Conservation (phyloP, 73 alveolate species). For the Paramecium primaurelia region DNA sequence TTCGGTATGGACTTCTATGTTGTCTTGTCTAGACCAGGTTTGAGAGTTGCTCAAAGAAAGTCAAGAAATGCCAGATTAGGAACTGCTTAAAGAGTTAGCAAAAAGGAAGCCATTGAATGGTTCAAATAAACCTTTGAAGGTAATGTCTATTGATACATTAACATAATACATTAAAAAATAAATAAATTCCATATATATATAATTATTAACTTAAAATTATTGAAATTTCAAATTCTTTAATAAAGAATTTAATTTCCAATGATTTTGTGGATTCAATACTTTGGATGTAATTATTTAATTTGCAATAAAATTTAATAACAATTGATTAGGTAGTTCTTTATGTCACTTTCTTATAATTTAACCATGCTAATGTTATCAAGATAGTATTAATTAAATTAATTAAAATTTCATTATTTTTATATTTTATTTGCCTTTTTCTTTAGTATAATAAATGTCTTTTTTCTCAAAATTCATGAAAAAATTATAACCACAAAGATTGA, state of each 20-base stretch:
- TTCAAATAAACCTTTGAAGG: constrained; percentile 66
- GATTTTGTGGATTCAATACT: not conserved
- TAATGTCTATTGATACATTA: constrained; percentile 64
- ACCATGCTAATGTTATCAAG: not conserved
- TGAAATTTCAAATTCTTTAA: not conserved
- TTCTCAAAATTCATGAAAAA: not conserved
- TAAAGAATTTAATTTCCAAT: not conserved
- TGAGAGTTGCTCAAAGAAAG: constrained; percentile 69
- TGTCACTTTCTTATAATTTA: not conserved
- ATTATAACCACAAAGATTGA: not conserved
- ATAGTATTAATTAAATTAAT: not conserved
- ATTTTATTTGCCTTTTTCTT: not conserved
- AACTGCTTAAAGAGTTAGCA: constrained; percentile 55
- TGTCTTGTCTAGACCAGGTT: constrained; percentile 74
- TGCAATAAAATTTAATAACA: too few relatives aligned
- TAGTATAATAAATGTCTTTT: not conserved
- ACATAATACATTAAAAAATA: constrained; percentile 25
- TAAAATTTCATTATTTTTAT: not conserved
- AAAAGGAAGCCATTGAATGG: constrained; percentile 64
- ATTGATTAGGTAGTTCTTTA: too few relatives aligned
- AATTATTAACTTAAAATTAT: not conserved
- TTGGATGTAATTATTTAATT: not conserved
- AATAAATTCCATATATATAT: not conserved
- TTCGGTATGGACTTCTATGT: constrained; percentile 84
- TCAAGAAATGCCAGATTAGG: constrained; percentile 66